Evolutionary conservation across 208 protist species (phyloP), one percentile per base, ranked within the genome.

Genomic region (Acanthamoeba royreba): DNA sequence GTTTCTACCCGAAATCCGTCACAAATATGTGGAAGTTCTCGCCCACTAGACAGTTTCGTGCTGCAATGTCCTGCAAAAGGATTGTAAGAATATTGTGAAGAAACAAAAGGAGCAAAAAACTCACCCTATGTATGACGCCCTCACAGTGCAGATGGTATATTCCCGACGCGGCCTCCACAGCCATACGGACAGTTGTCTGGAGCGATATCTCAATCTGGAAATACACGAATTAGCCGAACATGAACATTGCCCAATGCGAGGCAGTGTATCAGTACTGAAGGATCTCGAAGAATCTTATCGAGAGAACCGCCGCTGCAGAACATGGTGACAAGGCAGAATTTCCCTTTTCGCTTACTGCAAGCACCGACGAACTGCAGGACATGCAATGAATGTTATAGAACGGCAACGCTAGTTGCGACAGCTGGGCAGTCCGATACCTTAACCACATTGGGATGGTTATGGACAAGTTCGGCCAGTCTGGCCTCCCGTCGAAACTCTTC

Each of bases 21-120:
- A 83, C 72, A 31, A 83, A 83, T 8, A 83, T 83, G 72, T 83
- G 72, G 19, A 53, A 83, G 72, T 83, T 83, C 72, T 83, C 72
- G 4, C 72, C 72, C 72, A 83, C 72, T 5, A 83, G 72, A 52
- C 72, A 89, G 52, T 89, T 89, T 17, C 72, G 72, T 43, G 72
- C 72, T 83, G 72, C 72, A 43, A 83, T 83, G 42, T 83, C 72
- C 63, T 74, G 33, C 63, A 7, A 2, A n/a, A 66, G 63, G 19
- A 19, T 55, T 55, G 9, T 19, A 55, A 9, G 9, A 55, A 55
- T 55, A 55, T 25, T 55, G 9, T 55, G 9, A 38, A 2, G 8
- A 28, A 13, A 35, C 61, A 72, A 8, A 38, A 28, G 49, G 49
- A 19, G 19, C 49, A 19, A 19, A 9, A 25, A 28, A 25, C 2